Evolutionary conservation across 2,329 filamentous ascomycete genomes (phyloP).

Genomic region (Diplocarpon rosae): DNA sequence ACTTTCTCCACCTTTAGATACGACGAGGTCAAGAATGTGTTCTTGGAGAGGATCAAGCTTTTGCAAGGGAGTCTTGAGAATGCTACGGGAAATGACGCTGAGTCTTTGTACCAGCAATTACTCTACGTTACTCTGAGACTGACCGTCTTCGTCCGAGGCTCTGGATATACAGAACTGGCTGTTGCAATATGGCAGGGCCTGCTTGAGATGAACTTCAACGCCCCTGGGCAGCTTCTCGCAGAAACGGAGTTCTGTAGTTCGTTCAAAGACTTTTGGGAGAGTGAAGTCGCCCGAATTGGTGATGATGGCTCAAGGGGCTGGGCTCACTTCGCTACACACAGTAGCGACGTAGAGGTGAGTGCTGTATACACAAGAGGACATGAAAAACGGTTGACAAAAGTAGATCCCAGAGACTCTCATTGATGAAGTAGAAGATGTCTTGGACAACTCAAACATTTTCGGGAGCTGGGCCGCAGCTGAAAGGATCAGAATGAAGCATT

Average conservation of each 20-base stretch:
- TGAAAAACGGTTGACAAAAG: not conserved
- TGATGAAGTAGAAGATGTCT: constrained; percentile 12
- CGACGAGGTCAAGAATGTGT: constrained; percentile 50
- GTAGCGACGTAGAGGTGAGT: constrained; percentile 1
- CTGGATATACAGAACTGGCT: constrained; percentile 69
- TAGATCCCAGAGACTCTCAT: constrained; percentile 11
- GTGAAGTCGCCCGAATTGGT: constrained; percentile 67
- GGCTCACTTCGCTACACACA: constrained; percentile 36
- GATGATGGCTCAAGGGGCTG: constrained; percentile 64
- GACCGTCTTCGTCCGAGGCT: constrained; percentile 63
- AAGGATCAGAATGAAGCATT: constrained; percentile 32
- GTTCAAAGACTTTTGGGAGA: constrained; percentile 78
- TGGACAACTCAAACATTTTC: constrained; percentile 27
- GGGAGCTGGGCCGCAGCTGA: constrained; percentile 43
- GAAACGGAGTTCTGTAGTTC: constrained; percentile 19
- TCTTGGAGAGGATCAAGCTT: constrained; percentile 46
- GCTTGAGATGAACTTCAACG: constrained; percentile 60
- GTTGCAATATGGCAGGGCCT: constrained; percentile 74
- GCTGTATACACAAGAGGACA: constrained; percentile 14
- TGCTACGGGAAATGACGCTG: not conserved
- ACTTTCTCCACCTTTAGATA: constrained; percentile 56
- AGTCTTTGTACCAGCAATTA: constrained; percentile 30
- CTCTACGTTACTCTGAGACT: constrained; percentile 64
- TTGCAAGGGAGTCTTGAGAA: constrained; percentile 16
- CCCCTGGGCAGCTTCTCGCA: constrained; percentile 31